These are phyloP conservation scores for Nakaseomyces delphensis DNA, from an alignment of 1,139 yeast genomes.

Conservation along the genomic window DNA sequence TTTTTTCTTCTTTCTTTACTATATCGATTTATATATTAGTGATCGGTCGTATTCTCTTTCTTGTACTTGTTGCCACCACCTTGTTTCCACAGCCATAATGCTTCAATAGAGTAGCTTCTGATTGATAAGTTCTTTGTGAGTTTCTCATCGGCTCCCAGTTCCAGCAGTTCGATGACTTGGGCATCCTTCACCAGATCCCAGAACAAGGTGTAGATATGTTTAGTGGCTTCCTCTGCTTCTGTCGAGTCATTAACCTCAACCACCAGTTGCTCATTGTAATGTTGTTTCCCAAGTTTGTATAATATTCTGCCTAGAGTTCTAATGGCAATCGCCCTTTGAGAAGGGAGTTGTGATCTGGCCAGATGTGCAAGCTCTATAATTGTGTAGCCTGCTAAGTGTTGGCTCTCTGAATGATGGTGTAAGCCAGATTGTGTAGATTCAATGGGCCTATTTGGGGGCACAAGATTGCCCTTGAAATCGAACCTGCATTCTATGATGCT, in stretches of 20 bases:
- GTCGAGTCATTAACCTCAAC: conserved; percentile 37
- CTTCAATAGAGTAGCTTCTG: conserved; percentile 80
- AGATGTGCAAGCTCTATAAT: conserved; percentile 72
- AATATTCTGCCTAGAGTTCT: conserved; percentile 81
- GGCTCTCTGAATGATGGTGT: conserved; percentile 86
- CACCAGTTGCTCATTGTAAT: conserved; percentile 40
- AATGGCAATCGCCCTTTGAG: conserved; percentile 81
- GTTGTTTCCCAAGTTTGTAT: conserved; percentile 64
- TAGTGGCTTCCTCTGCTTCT: conserved; percentile 36
- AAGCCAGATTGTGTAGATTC: conserved; percentile 55
- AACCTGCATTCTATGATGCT: conserved; percentile 68
- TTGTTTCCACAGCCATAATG: conserved; percentile 84
- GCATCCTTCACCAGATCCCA: conserved; percentile 66
- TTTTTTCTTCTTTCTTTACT: not conserved
- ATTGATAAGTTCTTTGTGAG: conserved; percentile 64
- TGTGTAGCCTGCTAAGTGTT: conserved; percentile 89
- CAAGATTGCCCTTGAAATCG: conserved; percentile 74
- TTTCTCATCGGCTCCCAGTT: conserved; percentile 66
- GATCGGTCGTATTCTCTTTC: not conserved
- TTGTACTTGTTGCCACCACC: conserved; percentile 50
- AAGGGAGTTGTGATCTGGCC: conserved; percentile 67
- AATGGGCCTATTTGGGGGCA: conserved; percentile 43
- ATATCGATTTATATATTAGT: not conserved
- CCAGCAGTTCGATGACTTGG: conserved; percentile 59
- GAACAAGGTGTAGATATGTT: conserved; percentile 43